Evolutionary conservation across 2,329 filamentous ascomycete species (phyloP), one percentile per base, ranked within the genome.

Genomic region (Amphichorda felina): DNA sequence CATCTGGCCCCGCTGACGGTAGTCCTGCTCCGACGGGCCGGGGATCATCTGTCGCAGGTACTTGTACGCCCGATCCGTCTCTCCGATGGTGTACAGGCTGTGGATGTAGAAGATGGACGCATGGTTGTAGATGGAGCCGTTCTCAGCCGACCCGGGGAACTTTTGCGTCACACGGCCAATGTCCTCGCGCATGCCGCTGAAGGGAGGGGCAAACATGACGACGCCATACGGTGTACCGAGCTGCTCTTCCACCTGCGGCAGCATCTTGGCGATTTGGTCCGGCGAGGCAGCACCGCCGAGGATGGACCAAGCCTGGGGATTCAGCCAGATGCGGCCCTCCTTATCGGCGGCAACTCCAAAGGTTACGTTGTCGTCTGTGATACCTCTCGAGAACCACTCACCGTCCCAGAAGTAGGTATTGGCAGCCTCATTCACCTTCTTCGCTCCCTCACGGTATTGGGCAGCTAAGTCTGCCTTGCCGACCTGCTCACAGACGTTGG

Each of bases 151-250:
- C 3, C 70, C 70, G 3, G 68, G 63, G 38, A 66, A 70, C 49
- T 74, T 74, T 46, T 74, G 69, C 39, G 70, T 73, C 11, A 74
- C 70, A 31, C 70, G 68, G 8, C 70, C 70, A 16, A 74, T 58
- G 39, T 75, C 69, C 51, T 74, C 70, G 35, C 69, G 66, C 70
- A 75, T 75, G 8, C 51, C 56, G 26, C 55, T 66, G 50, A 57
- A 74, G 2, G 70, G 61, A 5, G 70, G 70, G 4, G 58, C 66
- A 46, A 73, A 75, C 70, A 75, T 74, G 38, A 61, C 53, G 3
- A 66, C 57, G 17, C 70, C 70, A 42, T 70, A 72, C 0, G 70
- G 69, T 1, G 69, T 72, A 34, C 46, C 54, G 24, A 73, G 59
- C 38, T 72, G 66, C 41, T 56, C 50, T 42, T 73, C 70, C 7